Base-by-base conservation (phyloP, 306 rosid genomes). In the Pueraria montana region DNA sequence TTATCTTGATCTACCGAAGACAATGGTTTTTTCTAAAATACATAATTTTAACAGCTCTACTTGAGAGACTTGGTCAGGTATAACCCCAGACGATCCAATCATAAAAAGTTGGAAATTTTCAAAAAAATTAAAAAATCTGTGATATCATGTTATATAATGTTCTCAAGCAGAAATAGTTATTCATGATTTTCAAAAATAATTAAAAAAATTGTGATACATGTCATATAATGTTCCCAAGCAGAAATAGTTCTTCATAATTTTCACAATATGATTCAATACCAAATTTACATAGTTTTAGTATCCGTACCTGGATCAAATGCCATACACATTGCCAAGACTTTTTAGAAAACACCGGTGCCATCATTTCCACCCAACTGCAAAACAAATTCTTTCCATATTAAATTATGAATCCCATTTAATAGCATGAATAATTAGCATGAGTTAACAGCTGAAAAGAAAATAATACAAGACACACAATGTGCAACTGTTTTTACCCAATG, bases 331-430 rank as follows among this genome's bases (percentile, higher is more conserved):
- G 86, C 98, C 98, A 95, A 58, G 97, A 90, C 16, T 76, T 87
- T 78, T 83, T 91, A 49, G 98, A 88, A 80, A 95, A 93, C 84
- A 95, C 98, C 1, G 98, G 98, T 46, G 97, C 98, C 98, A 95
- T 95, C 97, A 93, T 93, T 91, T 95, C 98, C 85, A 95, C 98
- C 97, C 97, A 95, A 74, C 98, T 95, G 89, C 63, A 71, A 83
- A 71, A 77, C 27, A 74, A 77, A 32, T 82, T 79, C 52, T 56
- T 84, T 69, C 76, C 62, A 65, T 36, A 72, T 36, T 79, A 83
- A 73, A 80, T 63, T 55, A 20, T 69, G 74, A 50, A 38, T 43
- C 77, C 13, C 43, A 18, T 84, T 82, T 77, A 48, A 50, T 30
- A 18, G 62, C 80, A 68, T 36, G 63, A 42, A 12, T 55, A 59